A percentile compares a stretch with the other conserved stretches of the same genome.
Evolutionary conservation across 306 rosid species (phyloP).

Genomic region (Fagus crenata): DNA sequence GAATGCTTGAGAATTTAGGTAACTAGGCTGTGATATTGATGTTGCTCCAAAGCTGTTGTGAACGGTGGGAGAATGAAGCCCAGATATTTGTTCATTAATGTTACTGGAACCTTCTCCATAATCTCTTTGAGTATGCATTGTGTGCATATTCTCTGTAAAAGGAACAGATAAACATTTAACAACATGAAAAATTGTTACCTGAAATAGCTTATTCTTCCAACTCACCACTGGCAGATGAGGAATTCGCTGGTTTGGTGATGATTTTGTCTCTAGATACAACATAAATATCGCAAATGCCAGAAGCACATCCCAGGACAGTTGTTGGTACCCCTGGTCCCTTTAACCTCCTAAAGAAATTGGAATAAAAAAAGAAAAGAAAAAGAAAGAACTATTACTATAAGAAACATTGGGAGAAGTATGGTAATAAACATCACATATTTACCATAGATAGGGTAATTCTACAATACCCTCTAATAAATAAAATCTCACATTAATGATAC

Average conservation of each 20-base stretch:
- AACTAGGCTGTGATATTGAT: constrained; percentile 50
- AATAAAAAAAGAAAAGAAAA: too few species aligned
- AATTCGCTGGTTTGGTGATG: constrained; percentile 50
- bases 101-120: constrained; percentile 27
- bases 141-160: constrained; percentile 41
- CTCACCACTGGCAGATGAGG: constrained; percentile 51
- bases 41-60: constrained; percentile 39
- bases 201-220: constrained; percentile 32
- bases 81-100: constrained; percentile 38
- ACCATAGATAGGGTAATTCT: too few species aligned
- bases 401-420: too few species aligned
- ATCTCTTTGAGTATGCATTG: constrained; percentile 37
- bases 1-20: constrained; percentile 43
- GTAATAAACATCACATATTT: too few species aligned
- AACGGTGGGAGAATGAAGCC: constrained; percentile 31
- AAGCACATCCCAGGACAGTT: constrained; percentile 51
- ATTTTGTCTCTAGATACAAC: constrained; percentile 56
- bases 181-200: background rate
- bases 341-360: constrained; percentile 54
- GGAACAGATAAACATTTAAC: constrained; percentile 26
- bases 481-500: too few species aligned
- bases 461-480: too few species aligned
- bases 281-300: constrained; percentile 57
- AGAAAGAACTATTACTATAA: too few species aligned
- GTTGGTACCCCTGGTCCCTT: constrained; percentile 77